Evolutionary conservation across 768 basidiomycete species (phyloP).

Genomic region (Phallus indusiatus): DNA sequence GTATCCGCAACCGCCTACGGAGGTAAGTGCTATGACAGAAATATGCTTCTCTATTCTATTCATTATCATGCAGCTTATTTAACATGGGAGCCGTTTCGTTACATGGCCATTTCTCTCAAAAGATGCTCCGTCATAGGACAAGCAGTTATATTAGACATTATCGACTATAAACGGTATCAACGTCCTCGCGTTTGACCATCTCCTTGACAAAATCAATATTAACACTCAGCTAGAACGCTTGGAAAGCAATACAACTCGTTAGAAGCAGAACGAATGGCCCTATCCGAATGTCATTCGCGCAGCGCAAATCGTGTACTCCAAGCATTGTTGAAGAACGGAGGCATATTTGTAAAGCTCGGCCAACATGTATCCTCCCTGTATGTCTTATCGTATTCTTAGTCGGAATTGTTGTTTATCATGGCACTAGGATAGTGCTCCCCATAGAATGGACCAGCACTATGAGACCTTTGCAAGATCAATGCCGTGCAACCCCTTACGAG

Average conservation of each 20-base stretch:
- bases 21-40: too few species aligned
- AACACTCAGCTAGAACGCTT: slow-evolving; percentile 32
- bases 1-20: too few species aligned
- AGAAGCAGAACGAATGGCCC: slow-evolving; percentile 41
- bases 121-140: slow-evolving; percentile 63
- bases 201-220: background rate
- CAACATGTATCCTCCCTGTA: slow-evolving; percentile 75
- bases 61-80: slow-evolving; percentile 65
- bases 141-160: slow-evolving; percentile 51
- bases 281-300: slow-evolving; percentile 73
- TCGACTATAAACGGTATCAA: slow-evolving; percentile 59
- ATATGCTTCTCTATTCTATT: too few species aligned
- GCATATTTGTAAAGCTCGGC: slow-evolving; percentile 82
- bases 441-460: slow-evolving; percentile 53
- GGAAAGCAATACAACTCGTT: slow-evolving; percentile 40
- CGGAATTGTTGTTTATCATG: slow-evolving; percentile 13
- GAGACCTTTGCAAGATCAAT: slow-evolving; percentile 78
- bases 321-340: slow-evolving; percentile 85
- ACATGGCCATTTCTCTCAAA: slow-evolving; percentile 59
- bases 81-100: slow-evolving; percentile 62
- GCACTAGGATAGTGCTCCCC: slow-evolving; percentile 43
- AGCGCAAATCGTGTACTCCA: slow-evolving; percentile 72
- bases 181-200: too few species aligned
- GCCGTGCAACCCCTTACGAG: slow-evolving; percentile 78
- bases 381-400: slow-evolving; percentile 14